Conservation (phyloP, 2,329 filamentous ascomycete species). For the Botryotinia convoluta region DNA sequence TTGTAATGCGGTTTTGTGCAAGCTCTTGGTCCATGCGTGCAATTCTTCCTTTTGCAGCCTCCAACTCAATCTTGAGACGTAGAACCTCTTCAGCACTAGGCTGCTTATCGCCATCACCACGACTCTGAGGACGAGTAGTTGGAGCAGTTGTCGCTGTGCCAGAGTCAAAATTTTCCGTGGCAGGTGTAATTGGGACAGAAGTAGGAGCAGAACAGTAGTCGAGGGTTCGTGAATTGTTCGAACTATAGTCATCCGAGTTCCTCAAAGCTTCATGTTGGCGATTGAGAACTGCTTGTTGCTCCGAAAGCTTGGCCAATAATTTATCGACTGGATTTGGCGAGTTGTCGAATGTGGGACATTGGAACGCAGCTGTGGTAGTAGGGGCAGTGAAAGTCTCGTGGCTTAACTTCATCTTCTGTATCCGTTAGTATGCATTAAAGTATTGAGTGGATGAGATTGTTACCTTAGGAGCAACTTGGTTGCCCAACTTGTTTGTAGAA, state of each 20-base stretch:
- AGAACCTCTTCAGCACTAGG: conserved; percentile 56
- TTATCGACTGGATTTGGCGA: conserved; percentile 64
- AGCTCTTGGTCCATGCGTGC: conserved; percentile 70
- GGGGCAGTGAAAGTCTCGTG: conserved; percentile 40
- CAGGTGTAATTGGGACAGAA: conserved; percentile 62
- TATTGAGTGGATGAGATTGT: conserved; percentile 21
- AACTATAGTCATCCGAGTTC: conserved; percentile 31
- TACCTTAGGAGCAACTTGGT: conserved; percentile 54
- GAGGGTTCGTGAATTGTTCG: conserved; percentile 34
- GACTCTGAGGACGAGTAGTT: conserved; percentile 53
- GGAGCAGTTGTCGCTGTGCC: conserved; percentile 43
- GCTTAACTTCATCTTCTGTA: conserved; percentile 49
- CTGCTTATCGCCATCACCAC: conserved; percentile 42
- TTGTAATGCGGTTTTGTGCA: conserved; percentile 59
- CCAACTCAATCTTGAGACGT: conserved; percentile 68
- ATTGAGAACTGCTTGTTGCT: conserved; percentile 61
- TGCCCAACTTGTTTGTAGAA: conserved; percentile 53
- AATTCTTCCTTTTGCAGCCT: conserved; percentile 67
- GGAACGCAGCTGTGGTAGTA: not conserved
- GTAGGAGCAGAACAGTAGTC: conserved; percentile 49
- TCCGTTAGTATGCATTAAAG: conserved; percentile 32
- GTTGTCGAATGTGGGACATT: conserved; percentile 32
- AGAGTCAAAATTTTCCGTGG: conserved; percentile 51
- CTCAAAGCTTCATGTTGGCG: conserved; percentile 58
- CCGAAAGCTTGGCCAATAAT: conserved; percentile 69